These are phyloP conservation scores for Apodospora peruviana DNA, from an alignment of 495 filamentous ascomycete genomes.

Conservation along the genomic window DNA sequence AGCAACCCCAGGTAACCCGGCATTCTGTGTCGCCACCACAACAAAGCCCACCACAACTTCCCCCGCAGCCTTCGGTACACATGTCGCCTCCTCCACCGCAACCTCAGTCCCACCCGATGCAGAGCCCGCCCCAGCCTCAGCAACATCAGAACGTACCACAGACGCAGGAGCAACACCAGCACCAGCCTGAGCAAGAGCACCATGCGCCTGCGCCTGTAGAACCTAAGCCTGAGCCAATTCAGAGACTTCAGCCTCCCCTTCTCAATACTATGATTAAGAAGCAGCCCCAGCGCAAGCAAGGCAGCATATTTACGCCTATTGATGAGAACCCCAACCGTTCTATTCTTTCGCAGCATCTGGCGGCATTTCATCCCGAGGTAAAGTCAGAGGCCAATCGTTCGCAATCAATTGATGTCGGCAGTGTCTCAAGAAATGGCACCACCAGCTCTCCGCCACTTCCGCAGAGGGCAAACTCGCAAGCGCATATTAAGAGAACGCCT, in stretches of 20 bases:
- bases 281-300: slow-evolving; percentile 66
- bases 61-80: slow-evolving; percentile 24
- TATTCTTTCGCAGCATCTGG: slow-evolving; percentile 80
- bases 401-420: slow-evolving; percentile 59
- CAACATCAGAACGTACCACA: slow-evolving; percentile 34
- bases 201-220: slow-evolving; percentile 40
- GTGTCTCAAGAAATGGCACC: slow-evolving; percentile 38
- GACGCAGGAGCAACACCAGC: slow-evolving; percentile 17
- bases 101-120: slow-evolving; percentile 10
- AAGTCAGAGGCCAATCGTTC: slow-evolving; percentile 47
- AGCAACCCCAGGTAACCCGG: slow-evolving; percentile 23
- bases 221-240: slow-evolving; percentile 36
- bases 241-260: slow-evolving; percentile 30
- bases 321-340: slow-evolving; percentile 85
- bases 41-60: slow-evolving; percentile 28
- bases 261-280: slow-evolving; percentile 58
- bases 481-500: slow-evolving; percentile 39
- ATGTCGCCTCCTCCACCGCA: slow-evolving; percentile 30
- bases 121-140: slow-evolving; percentile 1
- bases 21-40: slow-evolving; percentile 38
- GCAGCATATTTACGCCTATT: slow-evolving; percentile 96
- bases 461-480: slow-evolving; percentile 36
- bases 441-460: slow-evolving; percentile 47
- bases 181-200: slow-evolving; percentile 34
- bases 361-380: slow-evolving; percentile 43